Evolutionary conservation across 2,329 filamentous ascomycete genomes (phyloP).

Genomic region (Lasiodiplodia gonubiensis): DNA sequence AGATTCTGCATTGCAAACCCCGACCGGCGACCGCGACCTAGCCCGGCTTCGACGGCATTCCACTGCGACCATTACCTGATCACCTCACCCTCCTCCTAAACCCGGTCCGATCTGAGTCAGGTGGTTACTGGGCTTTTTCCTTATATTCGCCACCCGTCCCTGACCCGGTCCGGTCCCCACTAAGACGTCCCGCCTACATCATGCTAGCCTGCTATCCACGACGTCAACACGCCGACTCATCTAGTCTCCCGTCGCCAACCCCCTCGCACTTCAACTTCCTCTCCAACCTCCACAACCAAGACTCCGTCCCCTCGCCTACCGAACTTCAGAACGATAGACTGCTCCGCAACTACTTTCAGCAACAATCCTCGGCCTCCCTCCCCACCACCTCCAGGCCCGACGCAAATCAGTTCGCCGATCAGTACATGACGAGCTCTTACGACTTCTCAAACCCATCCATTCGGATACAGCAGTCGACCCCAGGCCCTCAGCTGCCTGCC

Average conservation of each 20-base stretch:
- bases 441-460: slow-evolving; percentile 46
- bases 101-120: slow-evolving; percentile 28
- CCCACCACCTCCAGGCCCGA: slow-evolving; percentile 10
- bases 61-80: slow-evolving; percentile 22
- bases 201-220: slow-evolving; percentile 29
- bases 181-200: slow-evolving; percentile 24
- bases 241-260: slow-evolving; percentile 10
- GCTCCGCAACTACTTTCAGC: slow-evolving; percentile 24
- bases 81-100: slow-evolving; percentile 15
- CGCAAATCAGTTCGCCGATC: slow-evolving; percentile 14
- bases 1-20: slow-evolving; percentile 9
- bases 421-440: slow-evolving; percentile 31
- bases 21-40: background rate
- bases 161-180: slow-evolving; percentile 27
- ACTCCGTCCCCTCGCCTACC: slow-evolving; percentile 14
- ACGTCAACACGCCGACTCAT: slow-evolving; percentile 23
- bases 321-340: slow-evolving; percentile 16
- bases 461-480: slow-evolving; percentile 49
- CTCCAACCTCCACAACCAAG: slow-evolving; percentile 26
- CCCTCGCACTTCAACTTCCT: slow-evolving; percentile 24
- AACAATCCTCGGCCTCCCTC: background rate
- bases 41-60: slow-evolving; percentile 25
- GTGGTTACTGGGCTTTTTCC: slow-evolving; percentile 22
- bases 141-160: slow-evolving; percentile 30
- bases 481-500: slow-evolving; percentile 42